phyloP scores from a whole-genome alignment of 1,139 yeast genomes.

The Sugiyamaella novakii region DNA sequence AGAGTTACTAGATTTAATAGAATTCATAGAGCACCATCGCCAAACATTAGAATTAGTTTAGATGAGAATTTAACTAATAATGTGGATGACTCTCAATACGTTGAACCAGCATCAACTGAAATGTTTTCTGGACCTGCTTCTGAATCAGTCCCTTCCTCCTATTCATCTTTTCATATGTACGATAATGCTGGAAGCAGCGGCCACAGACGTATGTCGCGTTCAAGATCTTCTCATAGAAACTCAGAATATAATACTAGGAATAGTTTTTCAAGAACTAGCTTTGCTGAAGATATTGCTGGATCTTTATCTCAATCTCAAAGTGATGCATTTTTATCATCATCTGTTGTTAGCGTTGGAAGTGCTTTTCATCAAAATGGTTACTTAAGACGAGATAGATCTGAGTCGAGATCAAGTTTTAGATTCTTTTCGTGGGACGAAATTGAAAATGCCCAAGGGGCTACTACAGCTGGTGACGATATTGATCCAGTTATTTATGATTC shows the following conservation, averaged over 20 bases:
- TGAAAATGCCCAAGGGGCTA: constrained; percentile 78
- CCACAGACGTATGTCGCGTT: constrained; percentile 49
- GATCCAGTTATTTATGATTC: constrained; percentile 48
- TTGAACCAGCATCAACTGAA: constrained; percentile 53
- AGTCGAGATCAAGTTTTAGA: constrained; percentile 52
- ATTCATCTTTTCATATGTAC: constrained; percentile 81
- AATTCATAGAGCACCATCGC: constrained; percentile 6
- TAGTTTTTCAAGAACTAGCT: constrained; percentile 15
- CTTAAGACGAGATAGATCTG: constrained; percentile 29
- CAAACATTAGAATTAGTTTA: background rate
- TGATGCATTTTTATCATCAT: constrained; percentile 16
- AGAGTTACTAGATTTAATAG: constrained; percentile 12
- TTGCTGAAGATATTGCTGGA: constrained; percentile 18
- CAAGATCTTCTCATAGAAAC: constrained; percentile 32
- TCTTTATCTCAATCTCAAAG: constrained; percentile 2
- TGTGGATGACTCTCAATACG: constrained; percentile 28
- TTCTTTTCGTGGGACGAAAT: constrained; percentile 84
- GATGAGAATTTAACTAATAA: constrained; percentile 1
- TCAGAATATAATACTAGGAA: constrained; percentile 20
- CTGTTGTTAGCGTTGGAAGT: constrained; percentile 15
- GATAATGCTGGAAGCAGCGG: constrained; percentile 48
- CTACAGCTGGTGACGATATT: constrained; percentile 70
- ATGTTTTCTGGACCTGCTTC: constrained; percentile 90
- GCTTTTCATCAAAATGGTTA: constrained; percentile 3
- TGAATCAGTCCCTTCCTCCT: constrained; percentile 86